Conservation (phyloP, 1,284 basidiomycete species). For the Wolfiporia cocos region DNA sequence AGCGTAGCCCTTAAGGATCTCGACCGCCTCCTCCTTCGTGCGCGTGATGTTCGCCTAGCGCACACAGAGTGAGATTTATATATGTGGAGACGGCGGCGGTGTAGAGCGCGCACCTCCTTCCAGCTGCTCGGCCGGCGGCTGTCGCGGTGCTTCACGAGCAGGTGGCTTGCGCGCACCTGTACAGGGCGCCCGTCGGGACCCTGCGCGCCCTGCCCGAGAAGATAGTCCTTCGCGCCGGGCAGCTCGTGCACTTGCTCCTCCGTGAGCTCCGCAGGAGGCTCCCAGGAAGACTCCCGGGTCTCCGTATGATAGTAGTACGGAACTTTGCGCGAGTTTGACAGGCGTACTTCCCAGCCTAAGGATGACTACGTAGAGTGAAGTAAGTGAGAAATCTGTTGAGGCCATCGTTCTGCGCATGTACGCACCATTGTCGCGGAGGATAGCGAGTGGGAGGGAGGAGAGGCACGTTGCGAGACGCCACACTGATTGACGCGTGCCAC, state of each 20-base stretch:
- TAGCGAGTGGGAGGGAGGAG: too few species aligned
- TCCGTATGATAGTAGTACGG: conserved; percentile 88
- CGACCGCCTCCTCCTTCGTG: conserved; percentile 85
- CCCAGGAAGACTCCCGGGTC: conserved; percentile 80
- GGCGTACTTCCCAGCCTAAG: conserved; percentile 68
- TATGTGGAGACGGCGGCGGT: too few species aligned
- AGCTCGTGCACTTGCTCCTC: conserved; percentile 57
- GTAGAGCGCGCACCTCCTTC: conserved; percentile 67
- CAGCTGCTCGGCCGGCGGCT: conserved; percentile 88
- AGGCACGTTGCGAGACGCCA: too few species aligned
- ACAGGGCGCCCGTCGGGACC: conserved; percentile 28
- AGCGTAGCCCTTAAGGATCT: conserved; percentile 64
- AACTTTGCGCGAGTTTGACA: conserved; percentile 73
- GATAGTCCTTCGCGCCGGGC: conserved; percentile 59
- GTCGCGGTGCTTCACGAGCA: conserved; percentile 88
- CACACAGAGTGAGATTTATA: not conserved
- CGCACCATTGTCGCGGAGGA: too few species aligned
- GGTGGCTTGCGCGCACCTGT: conserved; percentile 89
- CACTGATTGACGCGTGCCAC: conserved; percentile 30
- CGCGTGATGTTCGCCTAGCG: conserved; percentile 73
- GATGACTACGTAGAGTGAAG: too few species aligned
- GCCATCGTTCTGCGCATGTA: too few species aligned
- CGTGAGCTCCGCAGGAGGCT: conserved; percentile 64
- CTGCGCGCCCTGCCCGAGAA: conserved; percentile 32
- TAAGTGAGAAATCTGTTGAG: too few species aligned